Evolutionary conservation across 495 filamentous ascomycete species (phyloP).

Genomic region (Stereocaulon alpinum): DNA sequence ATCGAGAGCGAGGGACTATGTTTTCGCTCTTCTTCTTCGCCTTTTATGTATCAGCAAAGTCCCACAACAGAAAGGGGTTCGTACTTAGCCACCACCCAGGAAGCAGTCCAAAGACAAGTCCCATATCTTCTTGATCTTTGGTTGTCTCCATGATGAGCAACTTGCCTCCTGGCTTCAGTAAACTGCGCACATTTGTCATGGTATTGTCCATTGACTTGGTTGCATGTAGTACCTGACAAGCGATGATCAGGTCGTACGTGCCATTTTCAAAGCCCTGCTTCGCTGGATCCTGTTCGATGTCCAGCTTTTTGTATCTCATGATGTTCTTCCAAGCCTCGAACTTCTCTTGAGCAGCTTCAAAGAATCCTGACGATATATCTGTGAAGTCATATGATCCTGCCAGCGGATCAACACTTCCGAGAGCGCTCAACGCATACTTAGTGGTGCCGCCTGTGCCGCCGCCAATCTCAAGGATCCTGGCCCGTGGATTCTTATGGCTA

Average conservation of each 20-base stretch:
- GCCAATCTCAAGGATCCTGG: constrained; percentile 42
- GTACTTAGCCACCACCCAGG: constrained; percentile 26
- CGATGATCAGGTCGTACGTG: constrained; percentile 23
- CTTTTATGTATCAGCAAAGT: no score
- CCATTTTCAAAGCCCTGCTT: constrained; percentile 16
- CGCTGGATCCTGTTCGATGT: constrained; percentile 8
- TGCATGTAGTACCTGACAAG: constrained; percentile 16
- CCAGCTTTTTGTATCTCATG: constrained; percentile 1
- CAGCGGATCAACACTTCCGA: constrained; percentile 1
- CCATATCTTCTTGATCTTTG: constrained; percentile 2
- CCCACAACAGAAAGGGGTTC: constrained; percentile 14
- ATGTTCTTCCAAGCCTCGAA: constrained; percentile 23
- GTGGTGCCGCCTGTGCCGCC: constrained; percentile 36
- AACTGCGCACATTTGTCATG: constrained; percentile 12
- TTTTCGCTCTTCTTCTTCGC: constrained; percentile 6
- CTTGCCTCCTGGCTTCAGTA: constrained; percentile 19
- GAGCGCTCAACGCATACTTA: background rate
- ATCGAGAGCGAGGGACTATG: background rate
- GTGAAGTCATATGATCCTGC: constrained; percentile 35
- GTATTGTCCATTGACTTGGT: constrained; percentile 10
- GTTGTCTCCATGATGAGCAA: constrained; percentile 6
- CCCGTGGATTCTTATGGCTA: constrained; percentile 8
- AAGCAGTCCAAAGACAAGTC: constrained; percentile 26
- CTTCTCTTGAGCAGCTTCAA: constrained; percentile 28
- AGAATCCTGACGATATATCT: constrained; percentile 43